These are phyloP conservation scores for Ogataea degrootiae DNA, from an alignment of 805 yeast species.

Conservation along the genomic window DNA sequence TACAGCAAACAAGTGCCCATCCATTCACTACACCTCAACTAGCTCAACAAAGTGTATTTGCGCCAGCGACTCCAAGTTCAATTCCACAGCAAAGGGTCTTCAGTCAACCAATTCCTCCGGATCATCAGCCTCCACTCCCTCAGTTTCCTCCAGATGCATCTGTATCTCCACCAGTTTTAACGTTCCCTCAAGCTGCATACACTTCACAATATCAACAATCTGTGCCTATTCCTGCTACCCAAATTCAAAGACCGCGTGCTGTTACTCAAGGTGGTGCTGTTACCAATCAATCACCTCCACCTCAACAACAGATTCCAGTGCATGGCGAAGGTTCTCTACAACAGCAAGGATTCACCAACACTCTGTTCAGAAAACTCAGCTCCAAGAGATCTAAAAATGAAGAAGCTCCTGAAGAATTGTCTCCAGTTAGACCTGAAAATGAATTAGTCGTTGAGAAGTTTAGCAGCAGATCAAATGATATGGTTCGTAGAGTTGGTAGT, in stretches of 20 bases:
- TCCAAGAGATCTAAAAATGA: slow-evolving; percentile 21
- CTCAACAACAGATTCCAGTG: slow-evolving; percentile 14
- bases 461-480: slow-evolving; percentile 15
- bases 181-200: slow-evolving; percentile 40
- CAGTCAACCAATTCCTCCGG: slow-evolving; percentile 23
- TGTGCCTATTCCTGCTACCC: slow-evolving; percentile 17
- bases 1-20: slow-evolving; percentile 12
- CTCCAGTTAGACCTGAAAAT: slow-evolving; percentile 10
- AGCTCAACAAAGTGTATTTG: slow-evolving; percentile 11
- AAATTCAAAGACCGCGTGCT: slow-evolving; percentile 14
- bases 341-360: slow-evolving; percentile 20
- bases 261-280: slow-evolving; percentile 10
- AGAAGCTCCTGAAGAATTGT: slow-evolving; percentile 14
- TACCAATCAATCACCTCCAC: slow-evolving; percentile 6
- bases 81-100: slow-evolving; percentile 19
- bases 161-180: slow-evolving; percentile 24
- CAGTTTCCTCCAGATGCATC: slow-evolving; percentile 36
- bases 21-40: slow-evolving; percentile 11
- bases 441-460: slow-evolving; percentile 13
- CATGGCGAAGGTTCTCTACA: slow-evolving; percentile 14
- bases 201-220: slow-evolving; percentile 31
- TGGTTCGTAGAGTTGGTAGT: slow-evolving; percentile 56
- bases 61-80: slow-evolving; percentile 9
- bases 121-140: slow-evolving; percentile 27
- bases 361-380: slow-evolving; percentile 32